A percentile compares a stretch with the other conserved stretches of the same genome.
Evolutionary conservation across 129 eudicot species (phyloP).

Genomic region (Escallonia rubra): DNA sequence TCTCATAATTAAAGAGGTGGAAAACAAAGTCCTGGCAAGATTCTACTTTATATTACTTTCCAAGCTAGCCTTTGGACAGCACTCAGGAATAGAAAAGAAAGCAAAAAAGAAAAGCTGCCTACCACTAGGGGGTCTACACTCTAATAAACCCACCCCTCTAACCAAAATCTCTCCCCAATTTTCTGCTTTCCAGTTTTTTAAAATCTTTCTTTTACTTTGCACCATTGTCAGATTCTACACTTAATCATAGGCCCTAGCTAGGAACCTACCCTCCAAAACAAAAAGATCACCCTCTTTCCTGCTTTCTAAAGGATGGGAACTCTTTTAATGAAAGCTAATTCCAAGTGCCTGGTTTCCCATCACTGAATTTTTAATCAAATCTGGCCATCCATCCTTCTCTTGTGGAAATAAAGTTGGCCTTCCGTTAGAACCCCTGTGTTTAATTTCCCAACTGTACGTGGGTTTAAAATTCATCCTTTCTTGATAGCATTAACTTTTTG

Average conservation of each 20-base stretch:
- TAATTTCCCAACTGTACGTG: background rate
- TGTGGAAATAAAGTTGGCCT: constrained; percentile 12
- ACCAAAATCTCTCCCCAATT: constrained; percentile 19
- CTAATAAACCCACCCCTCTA: constrained; percentile 30
- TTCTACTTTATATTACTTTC: constrained; percentile 26
- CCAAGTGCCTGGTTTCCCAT: constrained; percentile 8
- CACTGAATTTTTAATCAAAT: constrained; percentile 6
- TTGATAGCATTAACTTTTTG: too few relatives aligned
- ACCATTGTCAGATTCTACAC: constrained; percentile 6
- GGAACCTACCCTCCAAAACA: background rate
- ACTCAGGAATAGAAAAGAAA: constrained; percentile 19
- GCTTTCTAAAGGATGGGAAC: constrained; percentile 9
- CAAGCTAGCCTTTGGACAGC: constrained; percentile 23
- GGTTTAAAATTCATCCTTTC: background rate
- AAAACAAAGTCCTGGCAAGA: constrained; percentile 19
- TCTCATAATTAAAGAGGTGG: constrained; percentile 7
- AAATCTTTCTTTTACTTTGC: constrained; percentile 10
- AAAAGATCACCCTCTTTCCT: constrained; percentile 15
- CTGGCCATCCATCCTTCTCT: background rate
- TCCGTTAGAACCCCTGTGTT: constrained; percentile 12
- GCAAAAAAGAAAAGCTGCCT: constrained; percentile 29
- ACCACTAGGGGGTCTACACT: constrained; percentile 44
- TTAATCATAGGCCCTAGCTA: constrained; percentile 2
- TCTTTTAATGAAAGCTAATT: background rate
- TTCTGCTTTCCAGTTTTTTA: constrained; percentile 13